A percentile compares a stretch with the other conserved stretches of the same genome.
Evolutionary conservation across 768 basidiomycete species (phyloP).

Genomic region (Serendipita vermifera): DNA sequence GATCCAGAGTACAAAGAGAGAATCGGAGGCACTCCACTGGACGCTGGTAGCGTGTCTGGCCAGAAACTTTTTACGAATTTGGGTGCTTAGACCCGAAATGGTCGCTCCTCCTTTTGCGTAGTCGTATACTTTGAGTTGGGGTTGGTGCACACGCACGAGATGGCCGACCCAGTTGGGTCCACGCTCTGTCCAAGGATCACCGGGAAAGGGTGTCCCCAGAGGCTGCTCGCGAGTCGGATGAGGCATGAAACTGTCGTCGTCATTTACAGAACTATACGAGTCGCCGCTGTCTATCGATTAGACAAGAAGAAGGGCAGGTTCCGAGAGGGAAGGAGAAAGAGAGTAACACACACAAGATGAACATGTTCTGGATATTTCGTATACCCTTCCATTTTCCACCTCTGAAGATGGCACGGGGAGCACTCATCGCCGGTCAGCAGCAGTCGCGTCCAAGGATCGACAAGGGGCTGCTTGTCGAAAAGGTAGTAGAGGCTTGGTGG

Average conservation of each 20-base stretch:
- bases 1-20: conserved; percentile 49
- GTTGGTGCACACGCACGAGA: not conserved
- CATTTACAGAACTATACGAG: conserved; percentile 3
- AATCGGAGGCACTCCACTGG: conserved; percentile 31
- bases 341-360: conserved; percentile 1
- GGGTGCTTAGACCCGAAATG: not conserved
- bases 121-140: conserved; percentile 1
- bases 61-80: conserved; percentile 10
- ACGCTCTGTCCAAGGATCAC: conserved; percentile 2
- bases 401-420: not conserved
- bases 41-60: not conserved
- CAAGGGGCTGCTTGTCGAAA: too few species aligned
- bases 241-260: not conserved
- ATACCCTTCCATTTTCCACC: not conserved
- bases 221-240: not conserved
- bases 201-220: not conserved
- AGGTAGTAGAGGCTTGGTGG: too few species aligned
- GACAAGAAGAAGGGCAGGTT: not conserved
- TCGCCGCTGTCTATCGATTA: not conserved
- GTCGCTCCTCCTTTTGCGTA: conserved; percentile 9
- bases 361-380: not conserved
- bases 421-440: too few species aligned
- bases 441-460: too few species aligned
- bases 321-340: not conserved
- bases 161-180: conserved; percentile 7